Evolutionary conservation across 2,329 filamentous ascomycete species (phyloP), one percentile per base, ranked within the genome.

Genomic region (Acarospora socialis): DNA sequence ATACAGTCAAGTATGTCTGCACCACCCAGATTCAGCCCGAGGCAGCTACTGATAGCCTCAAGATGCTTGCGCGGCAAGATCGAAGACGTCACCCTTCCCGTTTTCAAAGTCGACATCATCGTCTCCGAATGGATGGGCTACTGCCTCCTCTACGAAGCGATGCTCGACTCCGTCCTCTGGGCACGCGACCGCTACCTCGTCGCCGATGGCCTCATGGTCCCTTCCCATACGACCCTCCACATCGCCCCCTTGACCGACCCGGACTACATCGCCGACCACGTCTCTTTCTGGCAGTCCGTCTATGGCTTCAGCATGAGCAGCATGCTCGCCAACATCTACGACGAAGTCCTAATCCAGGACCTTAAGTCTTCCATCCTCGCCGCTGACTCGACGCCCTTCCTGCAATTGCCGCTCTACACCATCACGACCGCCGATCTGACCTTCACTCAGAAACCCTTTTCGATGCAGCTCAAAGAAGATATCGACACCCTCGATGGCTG

Each of bases 91-190:
- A 65, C 59, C 35, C 66, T 84, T 14, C 84, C 81, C 1, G 77
- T 87, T 5, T 65, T 73, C 33, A 65, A 86, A 48, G 86, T 94
- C 27, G 87, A 95, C 57, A 78, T 95, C 48, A 93, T 95, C 50
- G 77, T 95, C 38, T 92, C 81, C 37, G 86, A 95, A 55, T 95
- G 86, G 86, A 95, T 95, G 86, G 86, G 86, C 18, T 95, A 95
- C 53, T 81, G 77, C 42, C 68, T 94, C 12, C 68, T 94, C 4
- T 95, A 92, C 54, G 86, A 95, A 57, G 83, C 84, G 34, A 95
- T 95, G 86, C 73, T 95, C 17, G 83, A 90, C 42, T 92, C 82
- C 29, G 82, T 95, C 14, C 67, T 95, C 30, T 87, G 74, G 49
- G 87, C 87, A 25, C 70, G 86, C 39, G 86, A 95, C 57, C 74